Conservation (phyloP, 148 eudicot genomes). For the Camellia granthamiana region DNA sequence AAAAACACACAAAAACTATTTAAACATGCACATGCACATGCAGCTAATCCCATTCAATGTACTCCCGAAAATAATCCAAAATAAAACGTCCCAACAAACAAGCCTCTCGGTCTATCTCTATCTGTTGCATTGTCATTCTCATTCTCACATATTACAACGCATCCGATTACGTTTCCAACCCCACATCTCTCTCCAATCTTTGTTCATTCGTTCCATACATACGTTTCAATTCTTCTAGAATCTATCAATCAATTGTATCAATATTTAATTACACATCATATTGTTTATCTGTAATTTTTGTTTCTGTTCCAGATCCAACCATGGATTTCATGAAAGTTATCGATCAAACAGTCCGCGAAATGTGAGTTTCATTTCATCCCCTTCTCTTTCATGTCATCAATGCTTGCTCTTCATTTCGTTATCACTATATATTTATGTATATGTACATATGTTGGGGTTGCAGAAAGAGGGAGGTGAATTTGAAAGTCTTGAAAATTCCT, state of each 20-base stretch:
- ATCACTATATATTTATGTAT: background rate
- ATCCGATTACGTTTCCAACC: too few relatives aligned
- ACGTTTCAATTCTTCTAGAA: constrained; percentile 9
- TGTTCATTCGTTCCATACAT: too few relatives aligned
- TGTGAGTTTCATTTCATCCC: constrained; percentile 36
- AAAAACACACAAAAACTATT: too few relatives aligned
- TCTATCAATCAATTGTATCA: background rate
- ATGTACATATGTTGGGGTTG: constrained; percentile 7
- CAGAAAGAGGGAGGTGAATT: constrained; percentile 97
- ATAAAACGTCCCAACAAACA: too few relatives aligned
- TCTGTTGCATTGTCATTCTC: too few relatives aligned
- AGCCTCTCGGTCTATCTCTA: too few relatives aligned
- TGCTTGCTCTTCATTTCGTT: background rate
- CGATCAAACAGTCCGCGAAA: constrained; percentile 96
- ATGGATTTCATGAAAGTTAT: constrained; percentile 99
- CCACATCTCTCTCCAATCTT: too few relatives aligned
- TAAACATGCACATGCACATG: too few relatives aligned
- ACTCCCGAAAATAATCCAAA: too few relatives aligned
- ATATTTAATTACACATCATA: background rate
- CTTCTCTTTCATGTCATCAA: background rate
- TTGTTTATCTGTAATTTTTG: constrained; percentile 9
- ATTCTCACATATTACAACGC: too few relatives aligned
- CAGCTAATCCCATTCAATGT: too few relatives aligned
- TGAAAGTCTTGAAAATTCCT: constrained; percentile 99
- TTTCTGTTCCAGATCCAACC: constrained; percentile 25